Conservation (phyloP, 2,329 filamentous ascomycete species). For the Lachnellula hyalina region DNA sequence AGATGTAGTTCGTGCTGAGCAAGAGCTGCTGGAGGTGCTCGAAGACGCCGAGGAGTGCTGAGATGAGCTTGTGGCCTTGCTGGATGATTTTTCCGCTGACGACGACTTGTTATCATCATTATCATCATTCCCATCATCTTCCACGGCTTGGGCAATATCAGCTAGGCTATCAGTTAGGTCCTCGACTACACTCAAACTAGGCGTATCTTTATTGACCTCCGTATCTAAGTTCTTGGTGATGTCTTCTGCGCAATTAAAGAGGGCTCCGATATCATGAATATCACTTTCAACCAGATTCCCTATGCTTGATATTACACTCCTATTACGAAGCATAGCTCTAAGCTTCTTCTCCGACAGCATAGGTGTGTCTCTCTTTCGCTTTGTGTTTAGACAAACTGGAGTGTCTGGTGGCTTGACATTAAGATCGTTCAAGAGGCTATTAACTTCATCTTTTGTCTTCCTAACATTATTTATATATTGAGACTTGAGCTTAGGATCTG, state of each 20-base stretch:
- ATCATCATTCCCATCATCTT: conserved; percentile 1
- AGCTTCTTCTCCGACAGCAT: conserved; percentile 9
- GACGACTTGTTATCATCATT: background rate
- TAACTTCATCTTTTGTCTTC: conserved; percentile 1
- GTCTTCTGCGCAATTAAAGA: conserved; percentile 8
- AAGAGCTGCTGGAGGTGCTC: background rate
- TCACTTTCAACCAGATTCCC: background rate
- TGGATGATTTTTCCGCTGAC: background rate
- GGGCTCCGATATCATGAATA: conserved; percentile 3
- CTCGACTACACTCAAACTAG: conserved; percentile 3
- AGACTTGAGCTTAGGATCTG: conserved; percentile 5
- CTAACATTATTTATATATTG: conserved; percentile 4
- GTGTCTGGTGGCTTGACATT: background rate
- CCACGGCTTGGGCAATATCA: conserved; percentile 3
- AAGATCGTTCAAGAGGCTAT: conserved; percentile 2
- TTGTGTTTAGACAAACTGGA: conserved; percentile 5
- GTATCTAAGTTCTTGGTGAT: conserved; percentile 7
- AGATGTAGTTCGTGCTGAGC: background rate
- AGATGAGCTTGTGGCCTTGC: background rate
- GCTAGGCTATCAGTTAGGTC: conserved; percentile 9
- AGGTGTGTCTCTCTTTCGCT: conserved; percentile 1
- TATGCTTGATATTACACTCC: conserved; percentile 3
- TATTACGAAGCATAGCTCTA: conserved; percentile 4
- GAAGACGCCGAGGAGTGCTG: background rate
- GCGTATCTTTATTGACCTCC: conserved; percentile 4